Percentiles rank a stretch among this genome's conserved stretches.
Evolutionary conservation across 2,329 filamentous ascomycete species (phyloP).

Genomic region (Epichloe sibirici): DNA sequence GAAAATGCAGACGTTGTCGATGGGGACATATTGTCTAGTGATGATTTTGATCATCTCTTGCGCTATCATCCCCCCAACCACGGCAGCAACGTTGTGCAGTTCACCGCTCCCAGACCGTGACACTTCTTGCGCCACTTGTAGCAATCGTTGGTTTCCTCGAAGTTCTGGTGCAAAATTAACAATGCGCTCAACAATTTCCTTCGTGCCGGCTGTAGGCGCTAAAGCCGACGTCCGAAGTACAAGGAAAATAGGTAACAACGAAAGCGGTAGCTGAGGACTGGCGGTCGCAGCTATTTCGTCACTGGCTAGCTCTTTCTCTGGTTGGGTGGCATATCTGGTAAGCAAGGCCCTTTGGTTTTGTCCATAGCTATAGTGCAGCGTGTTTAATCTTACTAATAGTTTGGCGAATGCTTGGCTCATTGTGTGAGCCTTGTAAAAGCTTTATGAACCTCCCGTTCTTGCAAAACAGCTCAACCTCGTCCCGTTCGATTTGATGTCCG

Average conservation of each 20-base stretch:
- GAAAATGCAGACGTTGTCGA: constrained; percentile 59
- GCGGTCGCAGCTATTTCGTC: constrained; percentile 39
- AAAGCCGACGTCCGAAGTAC: constrained; percentile 46
- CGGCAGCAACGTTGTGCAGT: constrained; percentile 80
- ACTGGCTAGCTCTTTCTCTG: constrained; percentile 42
- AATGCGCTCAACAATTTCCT: constrained; percentile 40
- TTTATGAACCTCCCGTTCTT: constrained; percentile 92
- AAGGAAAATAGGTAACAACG: constrained; percentile 57
- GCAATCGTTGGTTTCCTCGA: constrained; percentile 35
- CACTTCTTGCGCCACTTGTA: constrained; percentile 50
- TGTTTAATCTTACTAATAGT: constrained; percentile 36
- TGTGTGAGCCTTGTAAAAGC: constrained; percentile 51
- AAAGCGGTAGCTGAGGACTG: constrained; percentile 37
- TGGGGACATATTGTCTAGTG: constrained; percentile 59
- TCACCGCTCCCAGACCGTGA: constrained; percentile 72
- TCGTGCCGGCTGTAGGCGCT: constrained; percentile 28
- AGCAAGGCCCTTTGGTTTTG: neutral
- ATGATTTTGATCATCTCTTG: constrained; percentile 92
- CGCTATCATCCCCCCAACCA: constrained; percentile 85
- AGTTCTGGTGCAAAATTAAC: constrained; percentile 33
- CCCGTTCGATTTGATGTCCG: constrained; percentile 46
- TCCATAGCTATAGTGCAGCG: neutral
- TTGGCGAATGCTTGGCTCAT: constrained; percentile 36
- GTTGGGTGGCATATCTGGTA: constrained; percentile 2
- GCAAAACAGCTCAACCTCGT: constrained; percentile 83